These are phyloP conservation scores for Tilletiopsis washingtonensis DNA, from an alignment of 1,284 basidiomycete species.

Conservation along the genomic window DNA sequence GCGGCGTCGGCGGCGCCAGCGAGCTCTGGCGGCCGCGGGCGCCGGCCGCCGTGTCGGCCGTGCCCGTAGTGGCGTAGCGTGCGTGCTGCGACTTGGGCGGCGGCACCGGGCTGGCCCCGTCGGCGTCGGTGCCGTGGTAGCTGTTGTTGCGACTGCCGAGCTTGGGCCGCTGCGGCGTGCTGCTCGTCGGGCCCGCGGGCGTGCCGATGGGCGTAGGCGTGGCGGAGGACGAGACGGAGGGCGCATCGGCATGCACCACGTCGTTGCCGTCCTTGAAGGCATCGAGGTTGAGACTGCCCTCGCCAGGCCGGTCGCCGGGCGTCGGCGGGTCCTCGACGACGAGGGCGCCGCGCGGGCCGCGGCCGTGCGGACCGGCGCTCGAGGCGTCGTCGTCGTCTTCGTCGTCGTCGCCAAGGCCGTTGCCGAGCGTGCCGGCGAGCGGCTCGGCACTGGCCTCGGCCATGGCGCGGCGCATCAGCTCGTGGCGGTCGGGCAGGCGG, in stretches of 20 bases:
- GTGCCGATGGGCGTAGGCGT: not conserved
- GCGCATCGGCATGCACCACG: slow-evolving; percentile 8
- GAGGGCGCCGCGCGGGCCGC: not conserved
- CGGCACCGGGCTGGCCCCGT: not conserved
- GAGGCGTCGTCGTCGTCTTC: slow-evolving; percentile 7
- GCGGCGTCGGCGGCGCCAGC: not conserved
- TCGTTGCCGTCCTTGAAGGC: slow-evolving; percentile 7
- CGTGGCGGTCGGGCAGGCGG: slow-evolving; percentile 27
- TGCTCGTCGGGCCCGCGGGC: not conserved
- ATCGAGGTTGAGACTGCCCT: slow-evolving; percentile 31
- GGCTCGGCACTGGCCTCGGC: slow-evolving; percentile 20
- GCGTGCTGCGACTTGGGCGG: slow-evolving; percentile 1
- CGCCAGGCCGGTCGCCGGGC: slow-evolving; percentile 16
- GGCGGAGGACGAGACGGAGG: not conserved
- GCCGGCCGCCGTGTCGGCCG: not conserved
- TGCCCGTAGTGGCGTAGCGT: slow-evolving; percentile 4
- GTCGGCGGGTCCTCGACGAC: not conserved
- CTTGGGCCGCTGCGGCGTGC: slow-evolving; percentile 6
- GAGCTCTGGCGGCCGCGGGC: not conserved
- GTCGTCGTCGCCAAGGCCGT: too few relatives aligned
- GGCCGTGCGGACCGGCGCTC: not conserved
- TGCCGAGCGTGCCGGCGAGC: slow-evolving; percentile 4
- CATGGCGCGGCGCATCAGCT: slow-evolving; percentile 42
- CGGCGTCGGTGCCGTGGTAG: not conserved
- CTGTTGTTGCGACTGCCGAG: slow-evolving; percentile 7